phyloP scores from a whole-genome alignment of 148 eudicot genomes.

The Silene uniflora region DNA sequence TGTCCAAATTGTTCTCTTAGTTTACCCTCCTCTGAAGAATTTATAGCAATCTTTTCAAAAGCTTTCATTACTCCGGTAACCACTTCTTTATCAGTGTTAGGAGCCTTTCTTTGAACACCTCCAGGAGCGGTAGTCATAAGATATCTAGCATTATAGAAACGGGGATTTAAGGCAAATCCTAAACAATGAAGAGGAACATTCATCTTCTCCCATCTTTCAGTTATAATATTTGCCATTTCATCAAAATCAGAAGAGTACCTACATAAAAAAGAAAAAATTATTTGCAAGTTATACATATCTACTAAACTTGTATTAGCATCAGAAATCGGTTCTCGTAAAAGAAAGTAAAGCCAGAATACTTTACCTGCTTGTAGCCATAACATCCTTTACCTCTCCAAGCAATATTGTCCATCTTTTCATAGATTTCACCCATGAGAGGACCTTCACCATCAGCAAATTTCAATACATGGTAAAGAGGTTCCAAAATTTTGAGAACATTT shows the following conservation, averaged over 20 bases:
- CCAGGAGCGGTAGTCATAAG: not conserved
- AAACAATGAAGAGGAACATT: not conserved
- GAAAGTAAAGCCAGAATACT: no score
- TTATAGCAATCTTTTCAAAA: not conserved
- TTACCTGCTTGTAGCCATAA: no score
- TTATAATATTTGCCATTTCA: not conserved
- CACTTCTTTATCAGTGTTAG: not conserved
- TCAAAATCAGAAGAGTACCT: not conserved
- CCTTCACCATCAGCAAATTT: conserved; percentile 23
- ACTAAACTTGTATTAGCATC: not conserved
- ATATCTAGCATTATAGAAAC: no score
- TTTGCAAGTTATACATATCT: not conserved
- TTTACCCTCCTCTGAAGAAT: not conserved
- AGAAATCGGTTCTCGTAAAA: no score
- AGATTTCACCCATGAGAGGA: conserved; percentile 8
- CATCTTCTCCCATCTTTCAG: not conserved
- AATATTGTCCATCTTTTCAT: conserved; percentile 20
- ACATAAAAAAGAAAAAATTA: not conserved
- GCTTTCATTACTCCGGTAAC: not conserved
- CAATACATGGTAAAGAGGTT: conserved; percentile 11
- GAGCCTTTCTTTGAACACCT: no score
- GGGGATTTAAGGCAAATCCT: not conserved
- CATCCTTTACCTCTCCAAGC: conserved; percentile 14
- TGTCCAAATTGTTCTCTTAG: not conserved
- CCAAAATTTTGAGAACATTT: conserved; percentile 1